Base-by-base conservation (phyloP, 345 rosid species). In the Lepidium aucheri region DNA sequence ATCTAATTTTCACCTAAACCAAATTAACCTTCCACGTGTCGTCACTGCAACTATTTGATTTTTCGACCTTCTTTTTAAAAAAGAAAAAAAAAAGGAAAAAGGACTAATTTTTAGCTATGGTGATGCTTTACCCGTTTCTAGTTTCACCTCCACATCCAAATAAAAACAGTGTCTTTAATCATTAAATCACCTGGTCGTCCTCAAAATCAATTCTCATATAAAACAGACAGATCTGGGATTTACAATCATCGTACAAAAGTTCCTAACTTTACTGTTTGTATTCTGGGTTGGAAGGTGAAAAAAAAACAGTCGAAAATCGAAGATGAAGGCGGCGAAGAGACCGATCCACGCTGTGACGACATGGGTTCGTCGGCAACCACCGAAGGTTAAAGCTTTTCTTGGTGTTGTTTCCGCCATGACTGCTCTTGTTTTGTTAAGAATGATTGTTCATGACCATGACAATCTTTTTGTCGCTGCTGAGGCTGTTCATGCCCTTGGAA, bases 321-420 rank as follows among this genome's bases (percentile, higher is more conserved):
- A 68, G 66, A 88, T 86, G 96, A 84, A 79, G 81, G 72, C 80
- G 53, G 69, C 75, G 69, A 70, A 67, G 78, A 84, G 79, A 66
- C 85, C 88, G 73, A 85, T 92, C 75, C 83, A 80, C 73, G 82
- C 80, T 54, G 72, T 86, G 65, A 68, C 85, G 59, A 71, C 84
- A 69, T 89, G 98, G 98, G 83, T 87, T 33, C 83, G 95, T 12
- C 86, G 88, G 77, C 95, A 89, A 75, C 95, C 95, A n/a, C 87
- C 93, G 6, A 89, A 86, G 79, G 80, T 89, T 50, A 89, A 85
- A 79, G 86, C 80, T n/a, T 78, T 86, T 67, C 76, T 87, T 41
- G 88, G 84, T 9, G 83, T 82, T 67, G 68, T 85, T 1, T 69
- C 85, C n/a, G 97, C 81, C 61, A 75, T 93, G 78, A 75, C 81